phyloP scores from a whole-genome alignment of 2,329 filamentous ascomycete genomes.

The Chalaropsis ovoidea region DNA sequence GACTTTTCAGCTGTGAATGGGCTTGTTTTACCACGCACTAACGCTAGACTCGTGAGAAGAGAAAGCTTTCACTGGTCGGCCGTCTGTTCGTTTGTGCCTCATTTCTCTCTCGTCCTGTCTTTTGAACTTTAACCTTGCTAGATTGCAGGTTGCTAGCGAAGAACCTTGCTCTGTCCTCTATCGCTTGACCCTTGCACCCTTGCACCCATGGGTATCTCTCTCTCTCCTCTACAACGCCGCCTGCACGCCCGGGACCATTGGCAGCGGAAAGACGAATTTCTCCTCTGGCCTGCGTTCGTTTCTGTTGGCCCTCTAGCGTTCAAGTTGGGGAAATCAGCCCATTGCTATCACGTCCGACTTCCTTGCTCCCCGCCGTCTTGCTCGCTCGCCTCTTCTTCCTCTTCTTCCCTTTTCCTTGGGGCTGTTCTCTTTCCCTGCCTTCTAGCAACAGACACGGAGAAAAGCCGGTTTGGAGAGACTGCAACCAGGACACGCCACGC shows the following conservation, averaged over 20 bases:
- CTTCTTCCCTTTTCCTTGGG: background rate
- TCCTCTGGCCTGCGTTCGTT: background rate
- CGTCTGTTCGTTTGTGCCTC: background rate
- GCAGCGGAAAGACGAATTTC: slow-evolving; percentile 1
- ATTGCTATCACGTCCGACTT: background rate
- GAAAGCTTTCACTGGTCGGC: background rate
- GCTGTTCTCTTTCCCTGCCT: background rate
- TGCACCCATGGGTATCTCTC: too few species aligned
- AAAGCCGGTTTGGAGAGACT: background rate
- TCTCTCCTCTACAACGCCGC: background rate
- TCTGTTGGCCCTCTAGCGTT: background rate
- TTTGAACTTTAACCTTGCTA: background rate
- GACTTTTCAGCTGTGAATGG: slow-evolving; percentile 7
- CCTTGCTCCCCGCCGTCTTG: background rate
- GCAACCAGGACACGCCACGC: background rate
- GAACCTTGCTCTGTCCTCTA: background rate
- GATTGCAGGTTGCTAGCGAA: background rate
- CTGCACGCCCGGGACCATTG: slow-evolving; percentile 1
- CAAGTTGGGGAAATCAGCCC: background rate
- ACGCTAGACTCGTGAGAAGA: background rate
- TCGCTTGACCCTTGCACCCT: background rate
- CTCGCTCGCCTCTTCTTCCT: too few species aligned
- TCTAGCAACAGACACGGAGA: background rate
- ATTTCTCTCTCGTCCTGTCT: background rate
- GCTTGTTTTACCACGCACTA: background rate